These are phyloP conservation scores for Physaria fendleri DNA, from an alignment of 345 rosid species.

Conservation along the genomic window DNA sequence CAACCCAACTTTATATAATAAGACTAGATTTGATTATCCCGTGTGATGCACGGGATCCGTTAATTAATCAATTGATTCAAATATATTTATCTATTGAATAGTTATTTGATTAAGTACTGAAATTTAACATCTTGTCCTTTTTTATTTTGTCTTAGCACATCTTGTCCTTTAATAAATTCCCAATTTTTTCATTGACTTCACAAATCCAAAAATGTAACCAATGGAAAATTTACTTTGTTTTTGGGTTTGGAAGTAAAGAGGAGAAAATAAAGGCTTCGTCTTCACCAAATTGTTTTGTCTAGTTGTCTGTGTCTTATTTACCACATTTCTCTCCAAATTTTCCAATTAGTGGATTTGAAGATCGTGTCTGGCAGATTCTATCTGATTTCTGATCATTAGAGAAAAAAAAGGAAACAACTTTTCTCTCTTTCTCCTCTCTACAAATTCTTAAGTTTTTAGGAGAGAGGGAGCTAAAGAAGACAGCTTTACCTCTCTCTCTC, in stretches of 20 bases:
- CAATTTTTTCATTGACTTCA: conserved; percentile 4
- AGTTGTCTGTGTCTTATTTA: conserved; percentile 22
- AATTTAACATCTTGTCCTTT: conserved; percentile 16
- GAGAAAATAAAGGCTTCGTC: not conserved
- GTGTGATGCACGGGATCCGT: no score
- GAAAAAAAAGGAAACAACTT: conserved; percentile 1
- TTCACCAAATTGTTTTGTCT: conserved; percentile 26
- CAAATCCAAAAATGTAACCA: not conserved
- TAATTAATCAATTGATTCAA: no score
- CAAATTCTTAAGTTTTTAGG: conserved; percentile 14
- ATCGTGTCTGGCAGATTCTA: conserved; percentile 24
- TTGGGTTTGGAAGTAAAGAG: not conserved
- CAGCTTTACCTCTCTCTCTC: conserved; percentile 19
- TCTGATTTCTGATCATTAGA: conserved; percentile 14
- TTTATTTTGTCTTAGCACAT: no score
- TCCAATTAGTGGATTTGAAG: conserved; percentile 4
- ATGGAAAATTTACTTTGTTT: not conserved
- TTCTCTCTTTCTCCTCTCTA: conserved; percentile 7
- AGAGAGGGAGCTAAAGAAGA: conserved; percentile 1
- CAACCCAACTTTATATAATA: no score
- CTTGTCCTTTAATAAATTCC: conserved; percentile 2
- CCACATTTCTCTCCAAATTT: conserved; percentile 15
- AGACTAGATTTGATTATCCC: no score
- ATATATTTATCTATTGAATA: no score
- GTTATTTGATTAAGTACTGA: conserved; percentile 9